phyloP scores from a whole-genome alignment of 2,329 filamentous ascomycete genomes.

The Akanthomyces dipterigenus region DNA sequence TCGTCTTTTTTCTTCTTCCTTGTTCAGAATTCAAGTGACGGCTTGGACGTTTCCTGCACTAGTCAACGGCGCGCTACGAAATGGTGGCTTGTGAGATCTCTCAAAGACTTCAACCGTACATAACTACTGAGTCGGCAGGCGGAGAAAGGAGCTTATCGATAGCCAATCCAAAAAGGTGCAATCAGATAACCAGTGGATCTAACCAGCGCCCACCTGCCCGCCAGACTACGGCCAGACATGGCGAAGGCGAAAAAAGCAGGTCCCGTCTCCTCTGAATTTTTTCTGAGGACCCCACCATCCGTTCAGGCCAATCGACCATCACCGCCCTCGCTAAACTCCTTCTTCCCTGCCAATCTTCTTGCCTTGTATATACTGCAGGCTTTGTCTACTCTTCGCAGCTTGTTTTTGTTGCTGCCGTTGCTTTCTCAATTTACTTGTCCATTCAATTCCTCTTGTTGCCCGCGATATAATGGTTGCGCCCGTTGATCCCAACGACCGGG shows the following conservation, averaged over 20 bases:
- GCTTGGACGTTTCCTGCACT: too few species aligned
- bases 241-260: not conserved
- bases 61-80: too few species aligned
- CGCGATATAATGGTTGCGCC: slow-evolving; percentile 37
- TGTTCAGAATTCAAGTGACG: too few species aligned
- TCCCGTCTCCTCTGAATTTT: slow-evolving; percentile 16
- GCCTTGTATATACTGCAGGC: not conserved
- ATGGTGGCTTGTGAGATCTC: too few species aligned
- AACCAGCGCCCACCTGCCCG: not conserved
- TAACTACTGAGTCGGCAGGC: too few species aligned
- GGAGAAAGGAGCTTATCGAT: slow-evolving; percentile 2
- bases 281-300: slow-evolving; percentile 13
- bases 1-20: too few species aligned
- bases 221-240: not conserved
- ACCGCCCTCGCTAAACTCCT: slow-evolving; percentile 8
- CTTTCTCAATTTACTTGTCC: slow-evolving; percentile 13
- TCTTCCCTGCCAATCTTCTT: not conserved
- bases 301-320: slow-evolving; percentile 11
- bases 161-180: not conserved
- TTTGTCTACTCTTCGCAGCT: not conserved
- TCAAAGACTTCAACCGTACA: too few species aligned
- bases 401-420: not conserved
- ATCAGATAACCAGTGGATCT: not conserved
- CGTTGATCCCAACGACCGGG: slow-evolving; percentile 50
- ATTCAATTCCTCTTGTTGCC: slow-evolving; percentile 1